Percentiles rank a stretch among this genome's conserved stretches.
These are phyloP conservation scores for Microbotryum intermedium DNA, from an alignment of 1,284 basidiomycete genomes.

Conservation along the genomic window DNA sequence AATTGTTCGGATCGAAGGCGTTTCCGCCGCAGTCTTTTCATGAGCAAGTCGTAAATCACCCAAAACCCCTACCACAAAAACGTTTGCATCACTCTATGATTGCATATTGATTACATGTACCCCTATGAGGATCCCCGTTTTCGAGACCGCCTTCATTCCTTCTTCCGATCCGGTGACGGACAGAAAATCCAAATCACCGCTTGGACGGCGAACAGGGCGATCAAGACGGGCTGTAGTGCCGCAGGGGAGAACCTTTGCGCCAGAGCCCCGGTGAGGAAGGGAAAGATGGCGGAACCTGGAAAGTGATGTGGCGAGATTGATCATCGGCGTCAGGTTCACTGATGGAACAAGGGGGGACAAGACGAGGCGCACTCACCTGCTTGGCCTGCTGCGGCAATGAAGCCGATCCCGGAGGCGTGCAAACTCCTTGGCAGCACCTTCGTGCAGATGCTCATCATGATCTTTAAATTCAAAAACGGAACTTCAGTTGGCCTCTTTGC, in stretches of 20 bases:
- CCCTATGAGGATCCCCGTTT: no score
- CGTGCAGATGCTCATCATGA: constrained; percentile 11
- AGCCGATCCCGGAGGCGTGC: constrained; percentile 10
- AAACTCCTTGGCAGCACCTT: constrained; percentile 9
- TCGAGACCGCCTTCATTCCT: no score
- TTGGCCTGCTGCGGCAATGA: constrained; percentile 20
- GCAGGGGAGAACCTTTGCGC: constrained; percentile 9
- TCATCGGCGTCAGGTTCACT: background rate
- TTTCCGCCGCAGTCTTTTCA: no score
- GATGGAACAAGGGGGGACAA: background rate
- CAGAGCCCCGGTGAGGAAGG: constrained; percentile 24
- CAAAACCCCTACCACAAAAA: no score
- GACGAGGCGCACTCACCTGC: background rate
- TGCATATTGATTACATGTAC: no score
- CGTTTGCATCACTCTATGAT: no score
- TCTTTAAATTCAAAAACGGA: background rate
- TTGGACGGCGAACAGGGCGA: constrained; percentile 25
- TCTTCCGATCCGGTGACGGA: constrained; percentile 2
- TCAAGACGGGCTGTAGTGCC: constrained; percentile 21
- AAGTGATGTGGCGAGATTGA: background rate
- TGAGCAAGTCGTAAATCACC: no score
- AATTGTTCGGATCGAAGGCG: no score
- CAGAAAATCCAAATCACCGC: constrained; percentile 2
- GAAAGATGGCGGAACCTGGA: constrained; percentile 17
- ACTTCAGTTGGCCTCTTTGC: no score